Evolutionary conservation across 2,329 filamentous ascomycete genomes (phyloP).

Genomic region (Corniculantispora saksenae): DNA sequence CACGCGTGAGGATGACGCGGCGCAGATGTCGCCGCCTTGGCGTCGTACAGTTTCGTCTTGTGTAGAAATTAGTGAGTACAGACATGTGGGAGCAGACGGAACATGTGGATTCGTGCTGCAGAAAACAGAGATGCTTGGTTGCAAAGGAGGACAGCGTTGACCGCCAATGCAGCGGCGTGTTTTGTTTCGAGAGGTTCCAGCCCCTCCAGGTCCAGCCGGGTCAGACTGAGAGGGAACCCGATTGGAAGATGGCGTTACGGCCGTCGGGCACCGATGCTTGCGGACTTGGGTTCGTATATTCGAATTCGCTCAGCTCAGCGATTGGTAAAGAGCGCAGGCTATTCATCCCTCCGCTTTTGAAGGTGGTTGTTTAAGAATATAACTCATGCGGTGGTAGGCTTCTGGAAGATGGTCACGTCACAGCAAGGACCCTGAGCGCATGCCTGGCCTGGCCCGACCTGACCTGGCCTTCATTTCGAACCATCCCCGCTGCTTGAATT

Average conservation of each 20-base stretch:
- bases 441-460: background rate
- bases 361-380: background rate
- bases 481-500: background rate
- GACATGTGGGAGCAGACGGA: background rate
- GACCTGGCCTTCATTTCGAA: background rate
- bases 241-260: background rate
- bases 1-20: background rate
- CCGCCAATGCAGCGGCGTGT: background rate
- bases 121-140: conserved; percentile 1
- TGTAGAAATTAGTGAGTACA: background rate
- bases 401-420: background rate
- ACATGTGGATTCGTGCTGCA: conserved; percentile 14
- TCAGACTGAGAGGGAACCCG: conserved; percentile 2
- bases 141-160: background rate
- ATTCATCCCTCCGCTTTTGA: background rate
- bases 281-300: background rate
- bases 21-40: background rate
- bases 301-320: background rate
- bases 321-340: background rate
- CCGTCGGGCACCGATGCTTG: conserved; percentile 9
- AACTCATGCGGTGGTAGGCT: background rate
- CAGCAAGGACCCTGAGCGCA: background rate
- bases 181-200: conserved; percentile 6
- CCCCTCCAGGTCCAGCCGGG: conserved; percentile 6
- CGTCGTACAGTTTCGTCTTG: background rate